Percentiles rank a stretch among this genome's conserved stretches.
Conservation (phyloP, 768 basidiomycete species). For the Kockovaella imperatae region DNA sequence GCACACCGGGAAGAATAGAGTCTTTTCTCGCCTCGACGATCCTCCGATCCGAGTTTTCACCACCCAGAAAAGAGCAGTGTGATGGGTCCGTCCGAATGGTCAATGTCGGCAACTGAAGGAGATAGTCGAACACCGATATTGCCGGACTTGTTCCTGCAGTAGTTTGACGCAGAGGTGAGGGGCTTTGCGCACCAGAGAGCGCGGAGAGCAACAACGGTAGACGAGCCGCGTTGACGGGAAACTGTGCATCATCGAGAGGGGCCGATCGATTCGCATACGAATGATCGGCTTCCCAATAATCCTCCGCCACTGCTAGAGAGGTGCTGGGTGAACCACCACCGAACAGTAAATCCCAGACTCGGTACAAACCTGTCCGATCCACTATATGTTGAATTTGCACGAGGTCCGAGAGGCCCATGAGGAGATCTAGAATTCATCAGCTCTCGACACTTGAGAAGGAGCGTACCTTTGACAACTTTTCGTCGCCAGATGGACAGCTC, state of each 20-base stretch:
- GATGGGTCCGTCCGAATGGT: too few relatives aligned
- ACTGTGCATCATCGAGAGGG: too few relatives aligned
- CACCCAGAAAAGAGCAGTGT: background rate
- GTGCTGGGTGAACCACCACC: conserved; percentile 49
- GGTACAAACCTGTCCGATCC: conserved; percentile 29
- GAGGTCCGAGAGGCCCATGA: conserved; percentile 67
- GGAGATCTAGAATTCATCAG: conserved; percentile 52
- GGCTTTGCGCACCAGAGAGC: too few relatives aligned
- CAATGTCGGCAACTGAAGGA: too few relatives aligned
- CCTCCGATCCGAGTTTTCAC: background rate
- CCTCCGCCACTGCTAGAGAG: background rate
- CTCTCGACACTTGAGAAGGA: background rate
- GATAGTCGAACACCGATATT: too few relatives aligned
- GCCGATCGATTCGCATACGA: background rate
- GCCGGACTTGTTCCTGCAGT: too few relatives aligned
- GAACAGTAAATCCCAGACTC: conserved; percentile 34
- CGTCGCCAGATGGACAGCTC: conserved; percentile 74
- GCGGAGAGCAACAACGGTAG: too few relatives aligned
- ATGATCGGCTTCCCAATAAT: conserved; percentile 5
- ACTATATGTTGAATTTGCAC: conserved; percentile 66
- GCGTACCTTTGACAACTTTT: conserved; percentile 66
- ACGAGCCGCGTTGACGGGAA: too few relatives aligned
- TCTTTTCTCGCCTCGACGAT: background rate
- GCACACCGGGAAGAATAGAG: conserved; percentile 4
- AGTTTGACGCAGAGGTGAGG: too few relatives aligned